Conservation (phyloP, 345 rosid species). For the Arabidopsis thaliana region TAIR10.1 NC_003075.7:18094001-18094500, state of each 20-base stretch:
- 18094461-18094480: slow-evolving; percentile 7
- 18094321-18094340: slow-evolving; percentile 84
- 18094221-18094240: slow-evolving; percentile 35
- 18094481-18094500: slow-evolving; percentile 14
- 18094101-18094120: slow-evolving; percentile 70
- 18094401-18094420: slow-evolving; percentile 17
- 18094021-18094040: slow-evolving; percentile 88
- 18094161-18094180: slow-evolving; percentile 60
- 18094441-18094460: not conserved
- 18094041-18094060: slow-evolving; percentile 82
- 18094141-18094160: slow-evolving; percentile 67
- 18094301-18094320: slow-evolving; percentile 81
- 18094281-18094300: slow-evolving; percentile 74
- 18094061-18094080: slow-evolving; percentile 80
- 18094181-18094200: slow-evolving; percentile 38
- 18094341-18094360: slow-evolving; percentile 73
- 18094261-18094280: slow-evolving; percentile 71
- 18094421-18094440: slow-evolving; percentile 8
- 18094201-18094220: slow-evolving; percentile 24
- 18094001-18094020: slow-evolving; percentile 73
- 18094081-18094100: slow-evolving; percentile 68
- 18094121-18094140: slow-evolving; percentile 71
- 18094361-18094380: slow-evolving; percentile 95
- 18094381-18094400: slow-evolving; percentile 68
- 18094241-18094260: slow-evolving; percentile 68